phyloP scores from a whole-genome alignment of 192 early-diverging fungal genomes.

The Cladochytrium replicatum region DNA sequence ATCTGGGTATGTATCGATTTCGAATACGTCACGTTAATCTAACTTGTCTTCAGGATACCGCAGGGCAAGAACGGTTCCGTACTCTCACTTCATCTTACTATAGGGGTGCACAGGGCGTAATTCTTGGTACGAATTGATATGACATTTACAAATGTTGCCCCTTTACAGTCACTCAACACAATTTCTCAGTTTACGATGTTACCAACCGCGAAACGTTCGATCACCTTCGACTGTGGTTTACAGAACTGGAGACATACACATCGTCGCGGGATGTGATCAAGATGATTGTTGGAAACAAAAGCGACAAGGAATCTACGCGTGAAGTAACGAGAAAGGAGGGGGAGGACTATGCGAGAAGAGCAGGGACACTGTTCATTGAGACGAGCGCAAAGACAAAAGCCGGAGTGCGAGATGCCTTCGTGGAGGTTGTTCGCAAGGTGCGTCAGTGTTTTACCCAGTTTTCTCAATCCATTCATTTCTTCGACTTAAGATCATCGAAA shows the following conservation, averaged over 20 bases:
- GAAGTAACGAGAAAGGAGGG: slow-evolving; percentile 82
- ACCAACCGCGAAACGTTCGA: slow-evolving; percentile 88
- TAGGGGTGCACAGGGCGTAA: slow-evolving; percentile 94
- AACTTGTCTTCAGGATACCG: slow-evolving; percentile 71
- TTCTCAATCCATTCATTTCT: not conserved
- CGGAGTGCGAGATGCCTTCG: slow-evolving; percentile 89
- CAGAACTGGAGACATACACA: slow-evolving; percentile 88
- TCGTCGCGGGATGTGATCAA: slow-evolving; percentile 80
- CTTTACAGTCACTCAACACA: not conserved
- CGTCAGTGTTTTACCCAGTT: not conserved
- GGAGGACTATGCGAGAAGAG: slow-evolving; percentile 75
- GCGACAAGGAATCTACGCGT: slow-evolving; percentile 73
- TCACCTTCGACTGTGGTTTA: slow-evolving; percentile 88
- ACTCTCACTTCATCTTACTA: slow-evolving; percentile 97
- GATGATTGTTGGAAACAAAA: slow-evolving; percentile 98
- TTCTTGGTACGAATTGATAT: slow-evolving; percentile 76
- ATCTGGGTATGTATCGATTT: slow-evolving; percentile 63
- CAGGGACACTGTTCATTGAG: slow-evolving; percentile 92
- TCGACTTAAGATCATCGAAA: slow-evolving; percentile 22
- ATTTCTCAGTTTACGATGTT: slow-evolving; percentile 83
- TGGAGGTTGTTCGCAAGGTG: slow-evolving; percentile 87
- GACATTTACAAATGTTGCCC: not conserved
- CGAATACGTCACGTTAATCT: not conserved
- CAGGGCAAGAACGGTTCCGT: slow-evolving; percentile 96
- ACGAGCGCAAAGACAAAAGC: slow-evolving; percentile 89